These are phyloP conservation scores for Dendrostoma leiphaemia DNA, from an alignment of 2,329 filamentous ascomycete genomes.

Conservation along the genomic window DNA sequence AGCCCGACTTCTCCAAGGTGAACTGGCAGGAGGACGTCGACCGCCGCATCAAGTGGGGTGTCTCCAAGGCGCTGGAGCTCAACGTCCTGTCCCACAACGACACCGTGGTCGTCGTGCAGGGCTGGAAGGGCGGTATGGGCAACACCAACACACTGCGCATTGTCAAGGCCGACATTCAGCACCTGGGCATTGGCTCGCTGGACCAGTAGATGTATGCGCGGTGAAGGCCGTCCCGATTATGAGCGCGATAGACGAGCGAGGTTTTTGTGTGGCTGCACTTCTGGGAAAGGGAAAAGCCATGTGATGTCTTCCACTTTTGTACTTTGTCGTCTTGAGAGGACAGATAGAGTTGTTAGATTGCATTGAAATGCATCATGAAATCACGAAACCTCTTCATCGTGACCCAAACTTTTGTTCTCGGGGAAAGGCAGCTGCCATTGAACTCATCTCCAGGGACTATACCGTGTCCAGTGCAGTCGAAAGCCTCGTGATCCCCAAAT, in stretches of 20 bases:
- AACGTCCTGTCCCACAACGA: constrained; percentile 71
- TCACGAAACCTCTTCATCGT: background rate
- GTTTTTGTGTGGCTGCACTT: background rate
- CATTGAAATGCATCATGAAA: background rate
- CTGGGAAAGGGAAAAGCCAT: background rate
- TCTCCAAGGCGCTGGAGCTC: constrained; percentile 81
- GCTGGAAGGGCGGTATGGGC: constrained; percentile 88
- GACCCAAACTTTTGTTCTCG: too few relatives aligned
- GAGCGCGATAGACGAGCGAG: background rate
- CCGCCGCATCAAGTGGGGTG: constrained; percentile 95
- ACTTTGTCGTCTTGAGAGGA: background rate
- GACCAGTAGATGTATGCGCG: constrained; percentile 8
- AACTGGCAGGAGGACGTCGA: constrained; percentile 99
- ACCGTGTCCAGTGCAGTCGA: too few relatives aligned
- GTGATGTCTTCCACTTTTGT: background rate
- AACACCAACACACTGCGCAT: constrained; percentile 81
- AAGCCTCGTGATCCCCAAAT: too few relatives aligned
- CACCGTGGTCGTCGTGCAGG: constrained; percentile 79
- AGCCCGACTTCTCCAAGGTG: constrained; percentile 89
- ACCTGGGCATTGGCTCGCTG: constrained; percentile 53
- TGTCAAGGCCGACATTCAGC: constrained; percentile 58
- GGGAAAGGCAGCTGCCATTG: too few relatives aligned
- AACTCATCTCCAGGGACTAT: too few relatives aligned
- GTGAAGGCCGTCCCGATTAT: too few relatives aligned
- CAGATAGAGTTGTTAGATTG: background rate